A percentile compares a stretch with the other conserved stretches of the same genome.
Evolutionary conservation across 257 asterid genomes (phyloP).

Genomic region (Echites panduratus): DNA sequence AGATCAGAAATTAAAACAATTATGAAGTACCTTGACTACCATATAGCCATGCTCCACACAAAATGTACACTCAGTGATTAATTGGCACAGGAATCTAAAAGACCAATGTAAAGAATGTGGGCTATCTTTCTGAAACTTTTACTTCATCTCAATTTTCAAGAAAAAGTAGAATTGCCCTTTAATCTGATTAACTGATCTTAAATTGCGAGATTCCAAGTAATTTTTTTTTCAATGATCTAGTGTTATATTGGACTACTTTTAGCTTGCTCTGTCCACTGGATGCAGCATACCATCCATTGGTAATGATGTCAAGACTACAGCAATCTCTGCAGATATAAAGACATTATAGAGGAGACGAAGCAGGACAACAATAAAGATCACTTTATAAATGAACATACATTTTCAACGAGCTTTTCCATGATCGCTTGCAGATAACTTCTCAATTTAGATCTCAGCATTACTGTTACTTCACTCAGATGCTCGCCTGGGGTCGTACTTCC

Average conservation of each 20-base stretch:
- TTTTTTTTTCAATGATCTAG: not conserved
- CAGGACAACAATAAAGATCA: not conserved
- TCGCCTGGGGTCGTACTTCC: constrained; percentile 66
- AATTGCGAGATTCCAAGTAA: not conserved
- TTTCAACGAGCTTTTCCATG: constrained; percentile 74
- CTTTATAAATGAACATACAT: constrained; percentile 43
- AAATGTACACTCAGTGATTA: too few relatives aligned
- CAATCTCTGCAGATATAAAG: not conserved
- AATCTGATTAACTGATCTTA: not conserved
- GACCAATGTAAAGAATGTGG: not conserved
- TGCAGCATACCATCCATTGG: not conserved
- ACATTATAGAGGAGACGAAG: not conserved
- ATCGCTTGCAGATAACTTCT: constrained; percentile 75
- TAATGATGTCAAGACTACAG: not conserved
- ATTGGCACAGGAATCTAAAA: not conserved
- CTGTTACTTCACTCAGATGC: constrained; percentile 74
- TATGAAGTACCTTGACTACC: not conserved
- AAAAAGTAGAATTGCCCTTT: not conserved
- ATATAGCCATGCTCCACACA: not conserved
- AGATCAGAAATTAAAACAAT: not conserved
- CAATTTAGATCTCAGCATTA: constrained; percentile 80
- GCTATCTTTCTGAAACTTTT: not conserved
- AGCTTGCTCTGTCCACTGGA: not conserved
- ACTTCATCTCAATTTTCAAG: not conserved
- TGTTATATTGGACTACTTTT: not conserved